These are phyloP conservation scores for Mycena crocata DNA, from an alignment of 768 basidiomycete species.

Conservation along the genomic window DNA sequence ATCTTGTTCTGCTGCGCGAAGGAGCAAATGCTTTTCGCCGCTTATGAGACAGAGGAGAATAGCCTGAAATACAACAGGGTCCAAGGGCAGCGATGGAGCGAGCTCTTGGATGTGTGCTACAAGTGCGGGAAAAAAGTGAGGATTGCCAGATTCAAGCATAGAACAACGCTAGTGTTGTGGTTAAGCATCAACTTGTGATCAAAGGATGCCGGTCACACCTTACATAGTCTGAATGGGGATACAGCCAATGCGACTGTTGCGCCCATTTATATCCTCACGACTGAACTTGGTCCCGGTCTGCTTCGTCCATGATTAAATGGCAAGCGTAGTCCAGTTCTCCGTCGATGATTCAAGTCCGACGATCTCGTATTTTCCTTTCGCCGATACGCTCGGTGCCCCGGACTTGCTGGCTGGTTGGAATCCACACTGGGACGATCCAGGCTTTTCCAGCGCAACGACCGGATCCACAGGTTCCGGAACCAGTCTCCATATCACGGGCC, in stretches of 20 bases:
- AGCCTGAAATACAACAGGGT: constrained; percentile 73
- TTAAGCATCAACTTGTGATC: background rate
- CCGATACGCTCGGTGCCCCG: constrained; percentile 63
- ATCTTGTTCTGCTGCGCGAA: constrained; percentile 76
- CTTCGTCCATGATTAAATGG: constrained; percentile 45
- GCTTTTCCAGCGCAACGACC: constrained; percentile 51
- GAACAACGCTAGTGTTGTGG: background rate
- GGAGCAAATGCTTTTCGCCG: constrained; percentile 70
- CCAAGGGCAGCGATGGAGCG: constrained; percentile 61
- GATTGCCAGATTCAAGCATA: constrained; percentile 51
- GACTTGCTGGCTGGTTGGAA: constrained; percentile 74
- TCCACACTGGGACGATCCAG: constrained; percentile 65
- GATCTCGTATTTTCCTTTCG: constrained; percentile 69
- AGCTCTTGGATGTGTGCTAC: constrained; percentile 58
- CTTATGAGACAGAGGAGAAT: constrained; percentile 74
- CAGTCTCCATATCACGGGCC: constrained; percentile 72
- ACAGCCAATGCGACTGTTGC: background rate
- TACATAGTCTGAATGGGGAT: background rate
- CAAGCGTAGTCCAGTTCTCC: constrained; percentile 50
- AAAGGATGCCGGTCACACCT: background rate
- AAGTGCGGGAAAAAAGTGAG: constrained; percentile 61
- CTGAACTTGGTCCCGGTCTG: background rate
- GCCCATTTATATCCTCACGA: constrained; percentile 5
- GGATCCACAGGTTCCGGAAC: constrained; percentile 65
- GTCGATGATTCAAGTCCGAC: constrained; percentile 78